These are phyloP conservation scores for Croton laevigatus DNA, from an alignment of 441 rosid species.

Conservation along the genomic window DNA sequence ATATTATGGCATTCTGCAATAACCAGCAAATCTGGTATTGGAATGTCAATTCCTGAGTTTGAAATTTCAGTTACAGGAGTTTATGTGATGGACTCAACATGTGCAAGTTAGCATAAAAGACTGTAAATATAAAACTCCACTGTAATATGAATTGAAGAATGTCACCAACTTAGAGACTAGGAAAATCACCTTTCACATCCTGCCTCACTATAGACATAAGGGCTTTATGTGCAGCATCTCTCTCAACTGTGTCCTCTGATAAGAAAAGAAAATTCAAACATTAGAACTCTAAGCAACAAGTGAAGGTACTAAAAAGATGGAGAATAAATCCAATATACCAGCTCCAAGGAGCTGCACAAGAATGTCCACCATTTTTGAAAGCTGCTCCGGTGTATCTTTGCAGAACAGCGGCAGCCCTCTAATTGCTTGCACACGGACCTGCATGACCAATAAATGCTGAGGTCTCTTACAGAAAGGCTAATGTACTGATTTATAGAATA, in stretches of 20 bases:
- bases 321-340: conserved; percentile 41
- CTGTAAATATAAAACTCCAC: not conserved
- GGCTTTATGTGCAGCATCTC: conserved; percentile 97
- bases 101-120: not conserved
- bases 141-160: not conserved
- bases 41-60: not conserved
- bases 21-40: not conserved
- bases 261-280: conserved; percentile 7
- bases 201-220: conserved; percentile 92
- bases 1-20: not conserved
- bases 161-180: conserved; percentile 1
- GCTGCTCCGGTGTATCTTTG: conserved; percentile 76
- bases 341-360: conserved; percentile 73
- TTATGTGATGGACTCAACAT: too few species aligned
- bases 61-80: not conserved
- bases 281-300: not conserved
- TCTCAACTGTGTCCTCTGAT: conserved; percentile 84
- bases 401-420: conserved; percentile 92
- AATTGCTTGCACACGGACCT: conserved; percentile 97
- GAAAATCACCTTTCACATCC: conserved; percentile 83
- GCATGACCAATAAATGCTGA: not conserved
- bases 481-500: not conserved
- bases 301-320: not conserved
- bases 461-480: not conserved
- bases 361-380: conserved; percentile 82